Evolutionary conservation across 352 stramenopile species (phyloP).

Genomic region (Phytopythium litorale): DNA sequence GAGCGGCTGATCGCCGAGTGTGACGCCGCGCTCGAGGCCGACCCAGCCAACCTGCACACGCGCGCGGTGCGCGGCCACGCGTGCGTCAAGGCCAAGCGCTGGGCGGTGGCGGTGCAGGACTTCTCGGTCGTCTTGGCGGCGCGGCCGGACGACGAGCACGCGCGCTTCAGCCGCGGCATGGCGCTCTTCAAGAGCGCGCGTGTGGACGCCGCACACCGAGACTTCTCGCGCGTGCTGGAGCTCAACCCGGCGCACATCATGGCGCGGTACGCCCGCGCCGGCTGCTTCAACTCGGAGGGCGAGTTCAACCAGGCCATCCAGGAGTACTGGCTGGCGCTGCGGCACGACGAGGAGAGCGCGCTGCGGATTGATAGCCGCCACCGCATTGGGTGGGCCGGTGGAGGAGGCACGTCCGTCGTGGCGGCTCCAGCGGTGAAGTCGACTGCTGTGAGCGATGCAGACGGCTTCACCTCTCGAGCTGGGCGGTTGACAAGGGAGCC

Average conservation of each 20-base stretch:
- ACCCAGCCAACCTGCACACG: constrained; percentile 56
- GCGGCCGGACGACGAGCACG: constrained; percentile 55
- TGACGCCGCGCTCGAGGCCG: constrained; percentile 26
- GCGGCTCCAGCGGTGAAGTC: neutral
- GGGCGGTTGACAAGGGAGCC: too few species aligned
- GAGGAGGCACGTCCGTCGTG: neutral
- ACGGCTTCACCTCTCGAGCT: too few species aligned
- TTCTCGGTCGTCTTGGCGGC: constrained; percentile 46
- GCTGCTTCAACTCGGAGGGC: constrained; percentile 69
- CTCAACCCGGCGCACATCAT: constrained; percentile 76
- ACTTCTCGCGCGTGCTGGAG: constrained; percentile 62
- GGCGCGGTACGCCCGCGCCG: constrained; percentile 64
- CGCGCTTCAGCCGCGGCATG: constrained; percentile 71
- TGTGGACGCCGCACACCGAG: constrained; percentile 49
- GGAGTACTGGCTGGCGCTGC: constrained; percentile 66
- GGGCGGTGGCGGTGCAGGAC: constrained; percentile 44
- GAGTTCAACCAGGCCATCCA: constrained; percentile 71
- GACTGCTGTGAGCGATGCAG: neutral
- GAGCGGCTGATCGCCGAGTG: constrained; percentile 54
- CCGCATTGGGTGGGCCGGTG: neutral
- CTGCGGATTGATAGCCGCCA: neutral
- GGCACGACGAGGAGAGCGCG: constrained; percentile 57
- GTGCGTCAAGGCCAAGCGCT: constrained; percentile 70
- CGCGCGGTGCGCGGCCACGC: constrained; percentile 58
- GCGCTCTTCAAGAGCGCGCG: constrained; percentile 51